Base-by-base conservation (phyloP, 2,329 filamentous ascomycete species). In the Fusarium pseudocircinatum region DNA sequence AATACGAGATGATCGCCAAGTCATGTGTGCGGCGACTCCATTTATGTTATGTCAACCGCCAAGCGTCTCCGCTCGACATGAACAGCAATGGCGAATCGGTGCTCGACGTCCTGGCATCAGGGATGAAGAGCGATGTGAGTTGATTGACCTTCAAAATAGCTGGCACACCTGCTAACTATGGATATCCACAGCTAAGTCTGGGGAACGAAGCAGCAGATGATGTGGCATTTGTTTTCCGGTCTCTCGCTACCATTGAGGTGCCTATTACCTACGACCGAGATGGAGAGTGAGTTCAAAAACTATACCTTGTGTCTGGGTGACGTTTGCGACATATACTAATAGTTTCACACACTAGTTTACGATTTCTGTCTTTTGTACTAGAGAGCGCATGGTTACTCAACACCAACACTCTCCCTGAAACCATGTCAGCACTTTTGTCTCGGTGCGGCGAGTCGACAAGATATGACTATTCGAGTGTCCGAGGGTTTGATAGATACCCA, bases 331-430 rank as follows among this genome's bases (percentile, higher is more conserved):
- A 28, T 28, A 7, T 28, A 28, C 26, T 28, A 28, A 28, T 28
- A 28, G 26, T 28, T 28, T 28, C 26, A 28, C 7, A 28, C 26
- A 28, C 26, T 28, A 28, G 26, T 28, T 28, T 28, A 28, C 26
- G 26, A 28, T 28, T 28, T 28, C 26, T 28, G 7, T 28, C 34
- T 6, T 2, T 12, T 15, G 49, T 53, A 1, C 6, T 53, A 10
- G 34, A 16, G 1, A 37, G 49, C 13, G 2, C 7, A 2, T 53
- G 50, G 50, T 14, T 54, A 13, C 32, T n/a, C 7, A 2, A 39
- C 0, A 28, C 50, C 14, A 39, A 54, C 10, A 5, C 10, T 0
- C 34, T 39, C 34, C 24, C 24, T 2, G 50, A 54, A 54, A 54
- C 34, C 7, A 16, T 54, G 6, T 54, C 50, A 13, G 50, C 50